These are phyloP conservation scores for Trypanosomatidae sp. DNA, from an alignment of 208 protist species.

Conservation along the genomic window DNA sequence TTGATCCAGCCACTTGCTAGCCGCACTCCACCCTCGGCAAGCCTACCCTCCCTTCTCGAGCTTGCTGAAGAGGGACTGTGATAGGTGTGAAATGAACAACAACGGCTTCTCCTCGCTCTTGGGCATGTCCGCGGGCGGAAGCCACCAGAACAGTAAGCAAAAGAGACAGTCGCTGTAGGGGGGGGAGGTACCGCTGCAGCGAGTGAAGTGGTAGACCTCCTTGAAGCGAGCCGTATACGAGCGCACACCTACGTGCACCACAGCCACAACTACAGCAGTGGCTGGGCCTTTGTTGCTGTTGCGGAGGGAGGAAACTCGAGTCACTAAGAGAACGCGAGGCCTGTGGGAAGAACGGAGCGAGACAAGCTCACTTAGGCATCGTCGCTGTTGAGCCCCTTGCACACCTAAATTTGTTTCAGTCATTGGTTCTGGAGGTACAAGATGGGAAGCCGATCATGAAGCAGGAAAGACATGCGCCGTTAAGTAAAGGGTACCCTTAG, in stretches of 20 bases:
- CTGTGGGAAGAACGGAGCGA: neutral
- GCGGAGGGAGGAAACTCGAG: neutral
- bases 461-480: neutral
- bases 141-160: neutral
- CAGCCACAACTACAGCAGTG: neutral
- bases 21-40: neutral
- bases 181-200: neutral
- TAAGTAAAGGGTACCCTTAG: neutral
- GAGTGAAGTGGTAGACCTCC: neutral
- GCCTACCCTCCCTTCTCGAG: neutral
- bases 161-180: neutral
- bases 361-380: neutral
- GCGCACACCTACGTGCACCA: neutral
- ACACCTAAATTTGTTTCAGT: neutral
- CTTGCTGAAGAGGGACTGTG: neutral
- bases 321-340: neutral
- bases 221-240: neutral
- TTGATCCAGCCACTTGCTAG: neutral
- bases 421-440: slow-evolving; percentile 2
- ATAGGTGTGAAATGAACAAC: neutral
- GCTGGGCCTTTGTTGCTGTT: neutral
- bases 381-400: neutral
- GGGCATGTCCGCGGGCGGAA: neutral
- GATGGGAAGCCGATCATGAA: neutral
- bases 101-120: neutral